Base-by-base conservation (phyloP, 306 rosid species). In the Vicia villosa region DNA sequence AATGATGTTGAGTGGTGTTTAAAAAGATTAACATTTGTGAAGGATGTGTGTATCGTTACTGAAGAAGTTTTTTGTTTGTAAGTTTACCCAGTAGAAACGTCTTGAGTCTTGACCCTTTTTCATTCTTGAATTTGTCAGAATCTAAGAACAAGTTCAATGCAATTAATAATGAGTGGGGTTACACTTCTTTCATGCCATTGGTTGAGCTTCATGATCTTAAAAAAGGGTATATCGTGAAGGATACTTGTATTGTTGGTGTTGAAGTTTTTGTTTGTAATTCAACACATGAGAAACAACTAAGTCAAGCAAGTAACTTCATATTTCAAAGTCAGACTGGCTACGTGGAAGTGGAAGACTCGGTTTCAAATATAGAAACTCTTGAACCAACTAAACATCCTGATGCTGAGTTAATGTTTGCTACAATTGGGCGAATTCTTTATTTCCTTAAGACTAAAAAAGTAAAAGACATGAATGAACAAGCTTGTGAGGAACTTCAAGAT, bases 401-500 rank as follows among this genome's bases (percentile, higher is more conserved):
- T 47, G 54, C n/a, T 7, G 65, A 17, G 4, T 47, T 47, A 0
- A 11, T 15, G 11, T 47, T 7, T 47, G 22, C 55, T 3, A 3
- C 10, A 16, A 3, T 49, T 13, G 10, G 55, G 10, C 17, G 12
- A 49, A 2, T 49, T 49, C 1, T 49, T 49, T 8, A 2, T 49
- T 17, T 49, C 2, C 55, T 49, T 16, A 0, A 49, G 1, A 49
- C 13, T 3, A 49, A 0, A 0, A 68, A 36, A 21, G 32, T 5
- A 1, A 37, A 17, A 17, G 49, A 61, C n/a, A 61, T 61, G 49
- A 37, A 37, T 36, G 67, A 61, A 0, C 11, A 5, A 9, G 17
- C 32, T 1, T 22, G 63, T 13, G 34, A 21, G 41, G 45, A 42
- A 2, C 79, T 79, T 28, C 63, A 61, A 37, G n/a, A 3, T 62